These are phyloP conservation scores for Phylloboletellus chloephorus DNA, from an alignment of 1,284 basidiomycete genomes.

Conservation along the genomic window DNA sequence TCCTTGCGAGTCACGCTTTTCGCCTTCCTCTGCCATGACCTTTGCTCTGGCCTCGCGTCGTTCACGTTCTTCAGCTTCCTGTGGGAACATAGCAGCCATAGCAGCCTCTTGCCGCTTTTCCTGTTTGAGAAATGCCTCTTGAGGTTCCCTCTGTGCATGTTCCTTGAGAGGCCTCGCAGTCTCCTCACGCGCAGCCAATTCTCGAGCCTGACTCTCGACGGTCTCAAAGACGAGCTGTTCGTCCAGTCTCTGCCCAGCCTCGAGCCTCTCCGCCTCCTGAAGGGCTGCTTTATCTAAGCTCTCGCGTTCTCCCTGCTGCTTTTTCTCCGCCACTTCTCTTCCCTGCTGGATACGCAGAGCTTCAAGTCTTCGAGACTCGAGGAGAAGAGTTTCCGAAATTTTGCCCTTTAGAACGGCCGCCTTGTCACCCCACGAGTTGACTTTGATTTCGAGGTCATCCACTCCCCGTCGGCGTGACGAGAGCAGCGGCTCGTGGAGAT, in stretches of 20 bases:
- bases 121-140: slow-evolving; percentile 19
- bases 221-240: slow-evolving; percentile 24
- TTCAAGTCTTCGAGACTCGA: slow-evolving; percentile 34
- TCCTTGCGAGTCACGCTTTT: slow-evolving; percentile 6
- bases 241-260: slow-evolving; percentile 27
- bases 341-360: slow-evolving; percentile 19
- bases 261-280: slow-evolving; percentile 15
- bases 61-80: slow-evolving; percentile 28
- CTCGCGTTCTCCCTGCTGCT: slow-evolving; percentile 28
- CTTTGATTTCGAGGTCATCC: slow-evolving; percentile 46
- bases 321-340: slow-evolving; percentile 29
- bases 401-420: slow-evolving; percentile 35
- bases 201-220: slow-evolving; percentile 28
- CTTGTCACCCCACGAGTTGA: slow-evolving; percentile 45
- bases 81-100: slow-evolving; percentile 9
- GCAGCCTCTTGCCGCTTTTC: slow-evolving; percentile 24
- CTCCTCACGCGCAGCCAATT: slow-evolving; percentile 17
- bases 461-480: slow-evolving; percentile 42
- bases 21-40: slow-evolving; percentile 24
- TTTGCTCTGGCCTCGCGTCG: slow-evolving; percentile 28
- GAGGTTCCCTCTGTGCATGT: slow-evolving; percentile 28
- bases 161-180: slow-evolving; percentile 17
- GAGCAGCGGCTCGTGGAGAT: slow-evolving; percentile 42
- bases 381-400: slow-evolving; percentile 34
- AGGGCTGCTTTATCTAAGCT: slow-evolving; percentile 27